These are phyloP conservation scores for Nosema muscidifuracis DNA, from an alignment of 371 early-diverging fungal species.

Conservation along the genomic window DNA sequence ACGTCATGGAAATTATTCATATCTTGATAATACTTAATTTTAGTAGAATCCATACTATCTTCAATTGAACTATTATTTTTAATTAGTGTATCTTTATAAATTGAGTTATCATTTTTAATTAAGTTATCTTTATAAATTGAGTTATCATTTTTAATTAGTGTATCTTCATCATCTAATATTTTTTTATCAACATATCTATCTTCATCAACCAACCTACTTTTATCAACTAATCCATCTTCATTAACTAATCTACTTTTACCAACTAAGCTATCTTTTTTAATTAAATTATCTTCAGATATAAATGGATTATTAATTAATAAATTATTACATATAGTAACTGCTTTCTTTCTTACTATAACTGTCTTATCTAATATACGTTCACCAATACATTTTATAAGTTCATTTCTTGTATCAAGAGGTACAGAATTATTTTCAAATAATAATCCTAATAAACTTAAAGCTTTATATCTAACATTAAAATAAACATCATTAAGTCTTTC, in stretches of 20 bases:
- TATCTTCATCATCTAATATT: too few relatives aligned
- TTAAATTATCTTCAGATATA: constrained; percentile 36
- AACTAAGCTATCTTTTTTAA: too few relatives aligned
- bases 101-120: too few relatives aligned
- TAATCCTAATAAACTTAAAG: constrained; percentile 40
- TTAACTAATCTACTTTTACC: too few relatives aligned
- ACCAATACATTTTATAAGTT: constrained; percentile 43
- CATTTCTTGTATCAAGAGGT: constrained; percentile 30
- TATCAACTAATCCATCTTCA: too few relatives aligned
- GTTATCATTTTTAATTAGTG: too few relatives aligned
- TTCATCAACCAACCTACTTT: too few relatives aligned
- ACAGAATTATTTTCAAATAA: constrained; percentile 46
- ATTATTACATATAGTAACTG: constrained; percentile 47
- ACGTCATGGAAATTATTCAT: constrained; percentile 40
- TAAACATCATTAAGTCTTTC: constrained; percentile 54
- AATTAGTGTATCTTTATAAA: background rate
- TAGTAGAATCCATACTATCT: background rate
- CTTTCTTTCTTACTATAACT: constrained; percentile 59
- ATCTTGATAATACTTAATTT: constrained; percentile 21
- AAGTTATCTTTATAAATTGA: too few relatives aligned
- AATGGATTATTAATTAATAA: constrained; percentile 60
- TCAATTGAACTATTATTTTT: background rate
- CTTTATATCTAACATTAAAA: constrained; percentile 48
- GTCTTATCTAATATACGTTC: constrained; percentile 59
- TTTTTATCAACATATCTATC: background rate